Evolutionary conservation across 257 asterid species (phyloP).

Genomic region (Solanum microdontum): DNA sequence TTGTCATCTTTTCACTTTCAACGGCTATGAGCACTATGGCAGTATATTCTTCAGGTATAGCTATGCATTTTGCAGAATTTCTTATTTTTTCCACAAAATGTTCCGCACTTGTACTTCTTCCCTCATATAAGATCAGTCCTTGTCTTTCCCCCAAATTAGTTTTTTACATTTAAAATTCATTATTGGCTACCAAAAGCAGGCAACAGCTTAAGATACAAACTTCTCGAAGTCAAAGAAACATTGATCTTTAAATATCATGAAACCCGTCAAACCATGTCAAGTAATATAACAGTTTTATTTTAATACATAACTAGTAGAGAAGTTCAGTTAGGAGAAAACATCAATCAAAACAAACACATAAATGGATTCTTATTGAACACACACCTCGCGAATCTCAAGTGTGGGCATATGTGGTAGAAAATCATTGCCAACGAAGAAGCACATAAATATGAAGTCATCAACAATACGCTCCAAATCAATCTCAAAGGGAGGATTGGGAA

Average conservation of each 20-base stretch:
- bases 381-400: conserved; percentile 50
- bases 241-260: not conserved
- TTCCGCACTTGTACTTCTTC: not conserved
- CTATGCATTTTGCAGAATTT: not conserved
- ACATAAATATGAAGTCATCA: conserved; percentile 54
- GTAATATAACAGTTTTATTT: not conserved
- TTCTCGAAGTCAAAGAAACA: not conserved
- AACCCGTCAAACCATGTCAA: not conserved
- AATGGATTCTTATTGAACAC: not conserved
- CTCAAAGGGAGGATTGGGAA: conserved; percentile 19
- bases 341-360: not conserved
- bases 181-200: not conserved
- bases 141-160: not conserved
- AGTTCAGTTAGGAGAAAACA: not conserved
- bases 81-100: not conserved
- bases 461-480: conserved; percentile 34
- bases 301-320: not conserved
- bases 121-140: not conserved
- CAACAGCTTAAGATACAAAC: not conserved
- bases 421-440: conserved; percentile 65
- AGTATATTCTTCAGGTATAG: not conserved
- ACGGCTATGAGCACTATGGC: not conserved
- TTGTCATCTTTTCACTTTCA: not conserved
- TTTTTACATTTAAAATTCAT: not conserved
- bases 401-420: conserved; percentile 55